Evolutionary conservation across 2,329 filamentous ascomycete species (phyloP).

Genomic region (Xylaria sp.): DNA sequence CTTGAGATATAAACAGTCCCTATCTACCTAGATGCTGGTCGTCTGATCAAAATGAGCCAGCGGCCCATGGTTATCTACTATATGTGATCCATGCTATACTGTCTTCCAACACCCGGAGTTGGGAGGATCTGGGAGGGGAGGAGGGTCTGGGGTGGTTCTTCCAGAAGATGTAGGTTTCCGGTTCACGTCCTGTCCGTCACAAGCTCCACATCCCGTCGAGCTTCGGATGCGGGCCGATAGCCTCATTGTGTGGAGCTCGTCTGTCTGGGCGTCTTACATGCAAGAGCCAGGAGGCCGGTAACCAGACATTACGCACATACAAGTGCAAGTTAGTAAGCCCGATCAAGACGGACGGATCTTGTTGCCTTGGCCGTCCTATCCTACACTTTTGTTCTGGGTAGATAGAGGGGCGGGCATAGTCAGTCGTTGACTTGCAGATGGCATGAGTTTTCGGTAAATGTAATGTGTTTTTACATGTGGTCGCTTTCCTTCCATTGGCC

Average conservation of each 20-base stretch:
- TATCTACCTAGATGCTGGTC: no score
- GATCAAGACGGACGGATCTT: not conserved
- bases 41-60: no score
- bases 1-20: no score
- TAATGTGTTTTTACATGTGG: not conserved
- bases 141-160: not conserved
- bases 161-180: conserved; percentile 6
- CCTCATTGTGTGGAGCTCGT: conserved; percentile 1
- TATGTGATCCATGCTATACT: no score
- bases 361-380: not conserved
- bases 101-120: not conserved
- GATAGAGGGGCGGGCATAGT: not conserved
- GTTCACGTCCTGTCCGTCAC: conserved; percentile 4
- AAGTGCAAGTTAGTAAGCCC: no score
- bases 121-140: no score
- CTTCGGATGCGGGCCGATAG: conserved; percentile 1
- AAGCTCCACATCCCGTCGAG: conserved; percentile 2
- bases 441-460: not conserved
- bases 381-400: not conserved
- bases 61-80: no score
- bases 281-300: not conserved
- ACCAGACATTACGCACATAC: not conserved
- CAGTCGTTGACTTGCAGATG: not conserved
- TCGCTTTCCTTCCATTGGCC: not conserved
- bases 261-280: not conserved